Conservation (phyloP, 2,329 filamentous ascomycete species). For the Akanthomyces dipterigenus region DNA sequence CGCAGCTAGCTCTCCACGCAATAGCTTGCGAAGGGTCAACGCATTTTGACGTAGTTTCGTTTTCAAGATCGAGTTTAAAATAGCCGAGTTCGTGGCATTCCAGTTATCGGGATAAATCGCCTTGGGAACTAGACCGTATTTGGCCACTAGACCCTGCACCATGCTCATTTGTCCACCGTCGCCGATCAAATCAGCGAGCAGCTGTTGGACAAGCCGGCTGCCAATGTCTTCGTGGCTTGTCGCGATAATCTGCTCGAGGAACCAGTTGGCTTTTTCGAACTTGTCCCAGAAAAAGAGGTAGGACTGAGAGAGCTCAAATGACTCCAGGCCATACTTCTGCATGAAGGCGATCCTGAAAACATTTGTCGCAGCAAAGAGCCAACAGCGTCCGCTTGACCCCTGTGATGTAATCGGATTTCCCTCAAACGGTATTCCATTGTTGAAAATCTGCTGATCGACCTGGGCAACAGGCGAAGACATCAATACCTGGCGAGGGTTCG, state of each 20-base stretch:
- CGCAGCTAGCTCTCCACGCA: conserved; percentile 19
- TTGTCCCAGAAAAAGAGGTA: conserved; percentile 95
- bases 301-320: conserved; percentile 79
- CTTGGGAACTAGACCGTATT: conserved; percentile 86
- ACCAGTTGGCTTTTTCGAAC: conserved; percentile 85
- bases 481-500: conserved; percentile 60
- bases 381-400: conserved; percentile 73
- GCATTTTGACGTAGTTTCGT: conserved; percentile 84
- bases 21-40: conserved; percentile 59
- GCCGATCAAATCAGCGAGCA: conserved; percentile 61
- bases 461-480: conserved; percentile 56
- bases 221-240: conserved; percentile 66
- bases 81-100: conserved; percentile 64
- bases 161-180: conserved; percentile 93
- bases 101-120: conserved; percentile 73
- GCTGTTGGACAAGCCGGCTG: conserved; percentile 61
- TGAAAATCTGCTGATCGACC: conserved; percentile 73
- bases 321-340: conserved; percentile 69
- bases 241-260: conserved; percentile 75
- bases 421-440: conserved; percentile 73
- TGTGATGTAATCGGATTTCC: conserved; percentile 82
- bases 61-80: conserved; percentile 68
- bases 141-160: conserved; percentile 76
- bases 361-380: conserved; percentile 89
- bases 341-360: conserved; percentile 85